Base-by-base conservation (phyloP, 2,329 filamentous ascomycete genomes). In the Colletotrichum tanaceti region DNA sequence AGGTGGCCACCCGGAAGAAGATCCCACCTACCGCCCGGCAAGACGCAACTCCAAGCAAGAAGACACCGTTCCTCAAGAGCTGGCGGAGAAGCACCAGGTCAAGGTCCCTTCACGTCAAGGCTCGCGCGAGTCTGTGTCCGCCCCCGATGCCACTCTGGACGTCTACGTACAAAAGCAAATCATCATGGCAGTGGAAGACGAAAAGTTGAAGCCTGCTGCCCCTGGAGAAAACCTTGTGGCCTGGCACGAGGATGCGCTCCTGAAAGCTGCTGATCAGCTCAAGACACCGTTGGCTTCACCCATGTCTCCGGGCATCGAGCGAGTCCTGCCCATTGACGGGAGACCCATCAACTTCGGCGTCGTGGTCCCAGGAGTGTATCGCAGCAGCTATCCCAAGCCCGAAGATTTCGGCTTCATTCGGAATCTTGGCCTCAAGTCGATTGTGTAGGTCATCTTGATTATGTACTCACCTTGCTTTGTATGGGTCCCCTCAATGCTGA, bases 341-440 rank as follows among this genome's bases (percentile, higher is more conserved):
- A 74, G 79, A 6, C 92, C 92, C 1, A 74, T 81, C 72, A 97
- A 97, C 76, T 97, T 95, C 78, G 93, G 91, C 20, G 81, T 89
- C 35, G 91, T 97, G 22, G 81, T 90, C 22, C 87, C 89, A 7
- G 90, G 91, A 10, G 84, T 98, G 35, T 97, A 93, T 77, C 88
- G 94, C 60, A 95, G 93, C 78, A 91, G 91, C 72, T 97, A 94
- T 76, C 94, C 94, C 3, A 83, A 89, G 70, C 79, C 85, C 5
- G 85, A 90, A 65, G 91, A 97, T 75, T 91, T 92, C 71, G 83
- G 83, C 4, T 95, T 92, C 74, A 81, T 97, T 63, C 82, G 86
- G 73, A 83, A 82, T 32, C 83, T 97, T 58, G 83, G 87, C 13
- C 82, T 98, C 70, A 94, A 92, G 81, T 95, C 91, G 18, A 90